Evolutionary conservation across 2,329 filamentous ascomycete genomes (phyloP).

Genomic region (Chaetothyriales sp.): DNA sequence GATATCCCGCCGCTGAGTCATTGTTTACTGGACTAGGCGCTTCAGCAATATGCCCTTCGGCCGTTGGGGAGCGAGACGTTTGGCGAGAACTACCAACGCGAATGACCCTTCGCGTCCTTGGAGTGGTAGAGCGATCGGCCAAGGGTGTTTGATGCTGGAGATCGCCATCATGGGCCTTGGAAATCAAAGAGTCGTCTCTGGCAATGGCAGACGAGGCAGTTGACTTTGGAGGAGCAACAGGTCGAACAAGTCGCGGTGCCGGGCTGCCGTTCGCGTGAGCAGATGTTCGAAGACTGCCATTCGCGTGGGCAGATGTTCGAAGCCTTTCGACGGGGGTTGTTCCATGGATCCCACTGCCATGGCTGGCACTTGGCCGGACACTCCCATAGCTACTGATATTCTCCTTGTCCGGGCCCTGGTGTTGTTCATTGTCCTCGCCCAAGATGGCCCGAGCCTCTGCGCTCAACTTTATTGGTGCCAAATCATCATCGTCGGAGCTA

Average conservation of each 20-base stretch:
- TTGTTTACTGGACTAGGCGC: neutral
- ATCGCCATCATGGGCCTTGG: conserved; percentile 21
- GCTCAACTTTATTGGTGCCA: conserved; percentile 83
- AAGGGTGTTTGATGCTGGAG: neutral
- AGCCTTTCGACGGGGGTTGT: conserved; percentile 16
- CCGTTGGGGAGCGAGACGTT: neutral
- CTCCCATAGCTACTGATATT: neutral
- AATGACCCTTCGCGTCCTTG: neutral
- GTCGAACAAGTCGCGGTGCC: conserved; percentile 27
- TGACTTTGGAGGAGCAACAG: conserved; percentile 21
- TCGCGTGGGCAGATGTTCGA: conserved; percentile 21
- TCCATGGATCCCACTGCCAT: conserved; percentile 6
- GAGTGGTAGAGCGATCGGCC: neutral
- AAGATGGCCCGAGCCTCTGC: conserved; percentile 79
- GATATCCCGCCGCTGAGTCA: neutral
- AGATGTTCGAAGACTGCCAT: conserved; percentile 24
- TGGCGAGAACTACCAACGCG: neutral
- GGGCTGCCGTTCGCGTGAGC: conserved; percentile 25
- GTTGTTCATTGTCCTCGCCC: conserved; percentile 40
- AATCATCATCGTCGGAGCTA: conserved; percentile 88
- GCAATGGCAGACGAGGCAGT: conserved; percentile 18
- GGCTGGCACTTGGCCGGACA: neutral
- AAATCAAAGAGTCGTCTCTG: conserved; percentile 26
- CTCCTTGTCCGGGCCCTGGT: conserved; percentile 25
- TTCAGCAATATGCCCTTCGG: neutral